Evolutionary conservation across 768 basidiomycete species (phyloP), one percentile per base, ranked within the genome.

Genomic region (Pleurotus cornucopiae): DNA sequence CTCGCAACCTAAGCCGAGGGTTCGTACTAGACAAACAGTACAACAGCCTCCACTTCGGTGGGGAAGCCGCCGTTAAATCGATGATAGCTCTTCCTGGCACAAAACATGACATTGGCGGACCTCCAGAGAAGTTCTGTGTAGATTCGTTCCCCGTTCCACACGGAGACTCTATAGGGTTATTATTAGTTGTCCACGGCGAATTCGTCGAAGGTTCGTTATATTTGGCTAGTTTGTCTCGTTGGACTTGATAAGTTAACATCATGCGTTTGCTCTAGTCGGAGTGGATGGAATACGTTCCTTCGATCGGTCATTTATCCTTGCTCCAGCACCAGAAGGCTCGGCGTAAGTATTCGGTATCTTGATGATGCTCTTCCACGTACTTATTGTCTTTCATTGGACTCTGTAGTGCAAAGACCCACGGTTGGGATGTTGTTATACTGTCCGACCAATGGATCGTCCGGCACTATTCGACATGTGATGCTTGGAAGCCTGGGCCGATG

Each of bases 371-470:
- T 13, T 56, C 45, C 51, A 58, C 57, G 43, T 49, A 44, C 58
- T 61, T 13, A 55, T 53, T 30, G 49, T 38, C 38, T 55, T 37
- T 34, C 5, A 21, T 57, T 49, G 38, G 23, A 25, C 49, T 41
- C 57, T 62, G 16, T 64, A 81, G 94, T 37, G 94, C 96, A 3
- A 86, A 85, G 65, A 62, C 77, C 52, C 85, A 81, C 54, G 93
- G 94, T 11, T 99, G 97, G 97, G 86, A 91, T 48, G 89, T 93
- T 57, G 76, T 85, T 56, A 86, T 98, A 62, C 75, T 98, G 2
- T 97, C 94, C 13, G 97, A 99, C 69, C 85, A 91, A 60, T 83
- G 88, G 71, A 84, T 83, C 38, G 75, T 98, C 55, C 87, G 94
- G 41, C 79, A 76, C n/a, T 96, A 91, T 69, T 91, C 93, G 4